Conservation (phyloP, 192 early-diverging fungal genomes). For the Backusella liffmaniae region DNA sequence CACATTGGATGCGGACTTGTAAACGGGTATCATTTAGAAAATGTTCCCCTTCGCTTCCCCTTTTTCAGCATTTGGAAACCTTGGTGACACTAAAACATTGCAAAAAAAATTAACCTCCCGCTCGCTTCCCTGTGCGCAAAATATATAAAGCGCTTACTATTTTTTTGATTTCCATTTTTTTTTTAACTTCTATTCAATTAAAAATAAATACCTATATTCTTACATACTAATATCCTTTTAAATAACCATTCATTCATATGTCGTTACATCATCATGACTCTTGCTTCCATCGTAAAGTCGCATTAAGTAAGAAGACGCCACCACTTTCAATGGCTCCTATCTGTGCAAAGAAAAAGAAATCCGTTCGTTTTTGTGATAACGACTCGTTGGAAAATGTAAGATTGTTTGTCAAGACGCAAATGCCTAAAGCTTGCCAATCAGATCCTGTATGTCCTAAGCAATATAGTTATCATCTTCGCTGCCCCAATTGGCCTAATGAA, state of each 20-base stretch:
- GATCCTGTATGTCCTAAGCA: neutral
- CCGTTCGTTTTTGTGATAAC: conserved; percentile 16
- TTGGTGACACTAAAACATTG: neutral
- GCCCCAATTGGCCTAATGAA: conserved; percentile 1
- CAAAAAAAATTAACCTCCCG: neutral
- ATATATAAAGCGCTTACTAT: neutral
- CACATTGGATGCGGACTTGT: neutral
- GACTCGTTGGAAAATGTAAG: conserved; percentile 15
- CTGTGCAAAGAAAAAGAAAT: conserved; percentile 3
- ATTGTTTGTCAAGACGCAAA: conserved; percentile 17
- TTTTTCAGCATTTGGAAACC: neutral
- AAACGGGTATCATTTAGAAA: neutral
- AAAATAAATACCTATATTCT: too few relatives aligned
- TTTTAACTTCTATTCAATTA: neutral
- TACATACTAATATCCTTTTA: neutral
- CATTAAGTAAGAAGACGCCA: conserved; percentile 6
- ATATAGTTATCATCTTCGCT: neutral
- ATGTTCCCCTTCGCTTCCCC: neutral
- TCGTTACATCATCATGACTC: neutral
- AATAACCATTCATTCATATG: neutral
- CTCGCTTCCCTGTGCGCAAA: neutral
- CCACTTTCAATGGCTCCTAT: neutral
- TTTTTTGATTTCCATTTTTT: neutral
- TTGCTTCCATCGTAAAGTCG: neutral
- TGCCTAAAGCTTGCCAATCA: conserved; percentile 13